phyloP scores from a whole-genome alignment of 1,284 basidiomycete genomes.

The Trichosporon coremiiforme region DNA sequence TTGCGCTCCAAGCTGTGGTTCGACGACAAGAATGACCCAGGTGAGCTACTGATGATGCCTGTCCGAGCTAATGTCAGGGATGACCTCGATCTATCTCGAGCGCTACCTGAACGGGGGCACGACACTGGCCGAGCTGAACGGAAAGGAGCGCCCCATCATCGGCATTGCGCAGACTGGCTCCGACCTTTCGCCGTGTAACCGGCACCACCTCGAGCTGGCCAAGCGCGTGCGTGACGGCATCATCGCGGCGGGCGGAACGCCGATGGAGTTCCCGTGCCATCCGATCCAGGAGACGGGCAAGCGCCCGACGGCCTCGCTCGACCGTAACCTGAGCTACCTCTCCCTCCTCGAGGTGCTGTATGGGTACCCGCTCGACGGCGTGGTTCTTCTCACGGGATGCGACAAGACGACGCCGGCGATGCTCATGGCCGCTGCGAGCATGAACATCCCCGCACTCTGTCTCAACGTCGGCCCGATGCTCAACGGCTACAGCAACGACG shows the following conservation, averaged over 20 bases:
- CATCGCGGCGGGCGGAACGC: conserved; percentile 54
- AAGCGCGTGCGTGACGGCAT: conserved; percentile 56
- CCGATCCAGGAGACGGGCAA: conserved; percentile 57
- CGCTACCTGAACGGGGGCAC: conserved; percentile 54
- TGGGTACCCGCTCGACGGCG: conserved; percentile 55
- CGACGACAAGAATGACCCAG: conserved; percentile 45
- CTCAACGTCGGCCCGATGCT: conserved; percentile 55
- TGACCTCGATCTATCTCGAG: conserved; percentile 49
- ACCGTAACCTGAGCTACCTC: conserved; percentile 55
- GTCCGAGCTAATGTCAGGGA: conserved; percentile 29
- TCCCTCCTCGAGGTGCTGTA: conserved; percentile 53
- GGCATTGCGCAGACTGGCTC: conserved; percentile 66
- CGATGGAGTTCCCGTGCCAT: conserved; percentile 56
- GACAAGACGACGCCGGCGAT: conserved; percentile 59
- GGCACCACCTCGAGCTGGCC: conserved; percentile 52
- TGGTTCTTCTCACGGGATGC: conserved; percentile 55
- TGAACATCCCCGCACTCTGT: conserved; percentile 52
- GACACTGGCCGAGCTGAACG: conserved; percentile 44
- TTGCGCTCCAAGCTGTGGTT: conserved; percentile 53
- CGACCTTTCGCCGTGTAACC: conserved; percentile 53
- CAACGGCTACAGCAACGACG: conserved; percentile 51
- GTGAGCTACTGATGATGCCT: conserved; percentile 33
- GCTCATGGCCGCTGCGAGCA: conserved; percentile 47
- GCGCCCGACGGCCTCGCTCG: conserved; percentile 53
- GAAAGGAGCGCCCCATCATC: conserved; percentile 84